phyloP scores from a whole-genome alignment of 139 green algal species.

The Mesostigma viride region DNA sequence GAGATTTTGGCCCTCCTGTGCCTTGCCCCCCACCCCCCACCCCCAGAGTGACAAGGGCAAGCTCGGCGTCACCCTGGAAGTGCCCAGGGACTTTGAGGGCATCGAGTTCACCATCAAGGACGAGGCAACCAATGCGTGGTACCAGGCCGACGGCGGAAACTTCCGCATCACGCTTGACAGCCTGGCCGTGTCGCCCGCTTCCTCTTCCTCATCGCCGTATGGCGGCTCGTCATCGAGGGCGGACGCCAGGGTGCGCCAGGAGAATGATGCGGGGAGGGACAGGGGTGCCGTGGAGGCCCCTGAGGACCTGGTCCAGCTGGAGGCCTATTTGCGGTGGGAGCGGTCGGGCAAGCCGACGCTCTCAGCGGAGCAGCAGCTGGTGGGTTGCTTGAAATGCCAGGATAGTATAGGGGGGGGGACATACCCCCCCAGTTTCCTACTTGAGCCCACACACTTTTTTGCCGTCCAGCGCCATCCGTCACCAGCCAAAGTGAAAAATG shows the following conservation, averaged over 20 bases:
- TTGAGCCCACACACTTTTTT: too few species aligned
- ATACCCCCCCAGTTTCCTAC: too few species aligned
- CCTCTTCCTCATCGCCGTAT: background rate
- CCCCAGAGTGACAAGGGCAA: background rate
- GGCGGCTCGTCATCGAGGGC: background rate
- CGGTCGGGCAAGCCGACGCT: slow-evolving; percentile 42
- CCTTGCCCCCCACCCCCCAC: background rate
- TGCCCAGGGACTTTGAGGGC: slow-evolving; percentile 1
- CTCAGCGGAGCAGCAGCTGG: slow-evolving; percentile 19
- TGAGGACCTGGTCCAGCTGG: slow-evolving; percentile 80
- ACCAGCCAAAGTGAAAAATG: too few species aligned
- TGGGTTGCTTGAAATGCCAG: too few species aligned
- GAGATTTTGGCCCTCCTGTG: background rate
- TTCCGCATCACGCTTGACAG: slow-evolving; percentile 73
- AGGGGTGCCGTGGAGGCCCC: slow-evolving; percentile 47
- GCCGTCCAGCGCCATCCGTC: too few species aligned
- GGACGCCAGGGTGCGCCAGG: background rate
- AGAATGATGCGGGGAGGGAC: slow-evolving; percentile 14
- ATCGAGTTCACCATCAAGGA: slow-evolving; percentile 87
- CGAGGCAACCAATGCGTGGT: slow-evolving; percentile 58
- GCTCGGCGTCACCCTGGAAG: slow-evolving; percentile 14
- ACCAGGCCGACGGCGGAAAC: slow-evolving; percentile 70
- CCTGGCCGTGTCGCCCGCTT: background rate
- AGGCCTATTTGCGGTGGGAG: slow-evolving; percentile 92
- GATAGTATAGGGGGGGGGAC: too few species aligned